A percentile compares a stretch with the other conserved stretches of the same genome.
phyloP scores from a whole-genome alignment of 495 filamentous ascomycete genomes.

The Clohesyomyces aquaticus region DNA sequence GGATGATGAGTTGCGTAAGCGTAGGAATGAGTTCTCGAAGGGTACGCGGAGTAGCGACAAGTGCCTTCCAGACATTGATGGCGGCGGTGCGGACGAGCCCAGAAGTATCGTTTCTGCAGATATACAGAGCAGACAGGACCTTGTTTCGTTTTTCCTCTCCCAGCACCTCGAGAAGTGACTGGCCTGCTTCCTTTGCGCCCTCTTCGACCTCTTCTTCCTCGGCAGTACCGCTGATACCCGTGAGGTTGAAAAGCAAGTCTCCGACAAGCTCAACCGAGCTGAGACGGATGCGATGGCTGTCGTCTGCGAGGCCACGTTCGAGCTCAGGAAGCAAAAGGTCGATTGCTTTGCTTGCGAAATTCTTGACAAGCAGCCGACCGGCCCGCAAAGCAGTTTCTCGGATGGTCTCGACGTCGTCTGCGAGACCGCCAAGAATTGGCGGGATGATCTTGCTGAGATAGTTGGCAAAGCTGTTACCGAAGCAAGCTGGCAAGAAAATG shows the following conservation, averaged over 20 bases:
- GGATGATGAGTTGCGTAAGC: conserved; percentile 90
- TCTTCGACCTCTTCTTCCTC: conserved; percentile 83
- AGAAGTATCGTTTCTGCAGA: conserved; percentile 96
- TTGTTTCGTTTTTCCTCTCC: conserved; percentile 95
- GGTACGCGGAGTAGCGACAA: conserved; percentile 89
- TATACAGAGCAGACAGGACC: conserved; percentile 91
- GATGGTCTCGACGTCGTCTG: conserved; percentile 93
- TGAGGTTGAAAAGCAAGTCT: conserved; percentile 95
- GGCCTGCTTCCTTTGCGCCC: conserved; percentile 78
- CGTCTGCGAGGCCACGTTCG: conserved; percentile 91
- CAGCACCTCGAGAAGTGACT: conserved; percentile 87
- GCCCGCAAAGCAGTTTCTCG: conserved; percentile 91
- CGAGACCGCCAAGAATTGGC: conserved; percentile 90
- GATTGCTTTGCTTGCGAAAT: conserved; percentile 92
- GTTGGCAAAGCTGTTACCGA: conserved; percentile 96
- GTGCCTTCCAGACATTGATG: conserved; percentile 91
- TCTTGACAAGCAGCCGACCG: conserved; percentile 93
- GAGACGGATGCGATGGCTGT: conserved; percentile 93
- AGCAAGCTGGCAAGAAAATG: conserved; percentile 97
- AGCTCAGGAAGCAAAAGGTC: conserved; percentile 92
- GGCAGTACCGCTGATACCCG: conserved; percentile 83
- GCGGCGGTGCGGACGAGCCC: conserved; percentile 88
- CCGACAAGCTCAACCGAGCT: conserved; percentile 97
- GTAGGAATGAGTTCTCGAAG: conserved; percentile 95
- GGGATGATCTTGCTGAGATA: conserved; percentile 97